Evolutionary conservation across 345 rosid genomes (phyloP), one percentile per base, ranked within the genome.

Genomic region (Hibiscus mutabilis): DNA sequence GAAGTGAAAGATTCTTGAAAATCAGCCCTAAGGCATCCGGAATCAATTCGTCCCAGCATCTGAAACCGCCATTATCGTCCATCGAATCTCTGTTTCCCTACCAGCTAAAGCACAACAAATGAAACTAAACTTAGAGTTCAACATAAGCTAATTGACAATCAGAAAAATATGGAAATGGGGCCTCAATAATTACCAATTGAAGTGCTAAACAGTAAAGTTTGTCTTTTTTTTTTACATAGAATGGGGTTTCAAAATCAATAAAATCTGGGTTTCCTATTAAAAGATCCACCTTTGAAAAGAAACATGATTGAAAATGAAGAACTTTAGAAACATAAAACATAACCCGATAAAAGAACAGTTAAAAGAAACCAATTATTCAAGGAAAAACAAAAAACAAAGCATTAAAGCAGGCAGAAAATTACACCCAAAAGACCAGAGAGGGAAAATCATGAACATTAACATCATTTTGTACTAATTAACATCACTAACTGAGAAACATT

Each of bases 21-120:
- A 77, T 77, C 58, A 77, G 29, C 35, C 70, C 80, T 11, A 77
- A 68, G 6, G 74, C 74, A 53, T 77, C 80, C 19, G 80, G 80
- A 60, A 69, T 60, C 52, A 77, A 70, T 63, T 77, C 77, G 22
- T 69, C 80, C 80, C 80, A 77, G 12, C 58, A 24, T 47, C 73
- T 73, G 56, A 65, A 55, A 19, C 56, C 13, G 11, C 42, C 49
- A 65, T 25, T 44, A 3, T 55, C 47, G 18, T 66, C 76, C n/a
- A n/a, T n/a, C n/a, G n/a, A n/a, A n/a, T n/a, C n/a, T n/a, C n/a
- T n/a, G n/a, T n/a, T 65, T 16, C 55, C 71, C 15, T 14, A 24
- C 65, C 57, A 40, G 24, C 53, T 27, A 65, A 35, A 65, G 27
- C 40, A 44, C 51, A 62, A 10, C 25, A 35, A 68, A 31, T 19